Evolutionary conservation across 192 early-diverging fungal species (phyloP), one percentile per base, ranked within the genome.

Genomic region (Funneliformis geosporum): DNA sequence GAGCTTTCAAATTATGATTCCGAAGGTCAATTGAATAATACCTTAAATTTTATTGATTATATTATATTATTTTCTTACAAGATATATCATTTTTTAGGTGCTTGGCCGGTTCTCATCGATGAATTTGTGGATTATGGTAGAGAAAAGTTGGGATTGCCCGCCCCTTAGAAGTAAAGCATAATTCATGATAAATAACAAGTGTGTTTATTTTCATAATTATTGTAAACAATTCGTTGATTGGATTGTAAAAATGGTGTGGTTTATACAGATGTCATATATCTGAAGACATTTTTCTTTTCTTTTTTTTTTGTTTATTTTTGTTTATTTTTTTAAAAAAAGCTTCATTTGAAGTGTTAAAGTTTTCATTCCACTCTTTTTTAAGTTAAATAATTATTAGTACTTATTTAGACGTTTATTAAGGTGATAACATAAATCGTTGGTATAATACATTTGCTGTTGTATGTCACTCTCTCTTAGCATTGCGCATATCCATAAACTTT

Each of bases 61-160:
- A 25, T 16, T 21, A 4, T 27, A 39, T 16, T 0, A 21, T 28
- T 59, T 59, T 33, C 72, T 59, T 16, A 59, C 18, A 7, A 18
- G 0, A 3, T 11, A 65, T 65, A 27, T 61, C 0, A 66, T 55
- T 28, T 14, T 60, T n/a, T 82, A 82, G 89, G 94, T 46, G 94
- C 94, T 59, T 96, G 94, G 94, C 94, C 94, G 14, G 89, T 93
- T 71, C 83, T 96, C 40, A 94, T 96, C 82, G 94, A 96, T 77
- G 89, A 92, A 47, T 75, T 75, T 75, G 73, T 75, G 33, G 73
- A 75, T 28, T 75, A 75, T 55, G 25, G 28, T 27, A 75, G 73
- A 59, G 73, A 75, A 38, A 70, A 70, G 21, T 8, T 70, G n/a
- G 50, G 50, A 55, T 55, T 55, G 50, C 18, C 50, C 2, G 50